These are phyloP conservation scores for Leonotis leonurus DNA, from an alignment of 257 asterid species.

Conservation along the genomic window DNA sequence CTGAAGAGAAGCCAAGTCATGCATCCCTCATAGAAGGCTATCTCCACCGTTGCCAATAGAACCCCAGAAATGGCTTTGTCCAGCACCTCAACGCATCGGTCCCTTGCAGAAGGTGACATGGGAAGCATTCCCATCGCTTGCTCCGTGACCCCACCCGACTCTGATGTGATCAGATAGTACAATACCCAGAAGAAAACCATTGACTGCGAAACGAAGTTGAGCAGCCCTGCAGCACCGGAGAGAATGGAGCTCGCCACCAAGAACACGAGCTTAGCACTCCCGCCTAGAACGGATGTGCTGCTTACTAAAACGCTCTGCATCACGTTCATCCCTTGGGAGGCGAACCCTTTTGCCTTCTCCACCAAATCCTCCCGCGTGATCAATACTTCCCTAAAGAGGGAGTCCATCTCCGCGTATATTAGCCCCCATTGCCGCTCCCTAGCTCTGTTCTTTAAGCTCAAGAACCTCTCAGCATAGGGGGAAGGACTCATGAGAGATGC, in stretches of 20 bases:
- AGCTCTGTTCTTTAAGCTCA: conserved; percentile 54
- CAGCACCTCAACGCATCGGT: conserved; percentile 75
- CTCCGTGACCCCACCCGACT: conserved; percentile 95
- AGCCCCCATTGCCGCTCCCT: conserved; percentile 73
- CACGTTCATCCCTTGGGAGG: conserved; percentile 77
- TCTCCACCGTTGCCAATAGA: conserved; percentile 77
- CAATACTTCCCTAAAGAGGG: conserved; percentile 58
- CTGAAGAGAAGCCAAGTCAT: conserved; percentile 88
- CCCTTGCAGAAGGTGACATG: conserved; percentile 58
- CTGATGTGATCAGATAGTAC: conserved; percentile 80
- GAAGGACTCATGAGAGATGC: conserved; percentile 55
- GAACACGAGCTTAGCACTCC: conserved; percentile 63
- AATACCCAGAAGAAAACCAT: conserved; percentile 92
- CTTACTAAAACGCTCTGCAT: conserved; percentile 64
- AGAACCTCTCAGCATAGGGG: conserved; percentile 56
- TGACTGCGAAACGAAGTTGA: conserved; percentile 67
- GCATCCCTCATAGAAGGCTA: conserved; percentile 89
- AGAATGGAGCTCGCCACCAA: conserved; percentile 60
- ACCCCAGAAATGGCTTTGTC: conserved; percentile 84
- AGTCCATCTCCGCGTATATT: conserved; percentile 59
- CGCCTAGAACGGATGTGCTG: conserved; percentile 66
- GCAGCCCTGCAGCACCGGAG: conserved; percentile 85
- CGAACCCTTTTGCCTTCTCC: conserved; percentile 83
- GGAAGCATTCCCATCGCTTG: conserved; percentile 88
- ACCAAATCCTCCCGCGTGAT: conserved; percentile 72